Evolutionary conservation across 371 early-diverging fungal genomes (phyloP).

Genomic region (Dentiscutata heterogama): DNA sequence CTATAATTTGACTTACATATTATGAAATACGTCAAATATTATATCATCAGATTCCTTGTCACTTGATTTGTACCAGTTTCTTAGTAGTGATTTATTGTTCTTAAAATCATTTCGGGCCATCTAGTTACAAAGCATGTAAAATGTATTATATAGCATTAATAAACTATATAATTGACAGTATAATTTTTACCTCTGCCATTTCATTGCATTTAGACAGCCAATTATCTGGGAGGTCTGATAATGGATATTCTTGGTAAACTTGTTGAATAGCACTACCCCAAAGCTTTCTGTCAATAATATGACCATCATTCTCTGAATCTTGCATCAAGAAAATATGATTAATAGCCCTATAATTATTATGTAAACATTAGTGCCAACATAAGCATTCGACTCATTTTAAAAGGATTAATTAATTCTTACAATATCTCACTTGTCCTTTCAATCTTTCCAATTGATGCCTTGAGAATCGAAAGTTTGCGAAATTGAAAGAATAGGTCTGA

Average conservation of each 20-base stretch:
- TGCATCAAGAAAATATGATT: neutral
- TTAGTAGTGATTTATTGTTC: conserved; percentile 12
- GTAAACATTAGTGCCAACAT: neutral
- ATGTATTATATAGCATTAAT: neutral
- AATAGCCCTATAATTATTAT: neutral
- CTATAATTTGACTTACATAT: conserved; percentile 5
- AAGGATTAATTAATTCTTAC: neutral
- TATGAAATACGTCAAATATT: conserved; percentile 4
- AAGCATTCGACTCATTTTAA: neutral
- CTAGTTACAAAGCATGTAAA: neutral
- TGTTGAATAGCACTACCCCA: neutral
- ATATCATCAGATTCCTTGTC: conserved; percentile 5
- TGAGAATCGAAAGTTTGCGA: neutral
- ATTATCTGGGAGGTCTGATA: neutral
- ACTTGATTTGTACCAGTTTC: conserved; percentile 10
- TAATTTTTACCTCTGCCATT: neutral
- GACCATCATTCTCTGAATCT: neutral
- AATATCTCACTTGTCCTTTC: neutral
- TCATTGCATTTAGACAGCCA: conserved; percentile 3
- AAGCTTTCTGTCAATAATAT: neutral
- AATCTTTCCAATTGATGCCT: neutral
- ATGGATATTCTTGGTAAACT: neutral
- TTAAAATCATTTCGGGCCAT: neutral
- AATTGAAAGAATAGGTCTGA: neutral
- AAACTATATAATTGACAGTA: neutral